Conservation (phyloP, 768 basidiomycete genomes). For the Lepiota brunneoincarnata region DNA sequence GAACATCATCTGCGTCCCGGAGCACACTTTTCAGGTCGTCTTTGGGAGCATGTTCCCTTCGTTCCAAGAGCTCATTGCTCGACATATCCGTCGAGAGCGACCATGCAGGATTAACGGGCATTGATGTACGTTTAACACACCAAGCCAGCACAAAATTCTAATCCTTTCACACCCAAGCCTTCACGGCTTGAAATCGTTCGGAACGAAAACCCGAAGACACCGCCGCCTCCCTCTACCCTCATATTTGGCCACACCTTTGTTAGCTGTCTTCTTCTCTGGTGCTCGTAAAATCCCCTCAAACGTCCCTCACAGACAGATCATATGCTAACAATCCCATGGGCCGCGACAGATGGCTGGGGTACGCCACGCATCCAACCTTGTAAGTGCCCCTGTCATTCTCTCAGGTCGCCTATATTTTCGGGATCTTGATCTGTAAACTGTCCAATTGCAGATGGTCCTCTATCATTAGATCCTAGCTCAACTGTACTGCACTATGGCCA, state of each 20-base stretch:
- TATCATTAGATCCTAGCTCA: slow-evolving; percentile 72
- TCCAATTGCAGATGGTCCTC: slow-evolving; percentile 56
- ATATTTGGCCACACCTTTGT: slow-evolving; percentile 87
- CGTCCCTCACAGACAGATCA: slow-evolving; percentile 64
- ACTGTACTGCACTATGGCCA: slow-evolving; percentile 93
- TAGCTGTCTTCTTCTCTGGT: slow-evolving; percentile 24
- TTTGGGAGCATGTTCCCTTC: slow-evolving; percentile 10
- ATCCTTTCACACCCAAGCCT: slow-evolving; percentile 35
- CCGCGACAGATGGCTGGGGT: slow-evolving; percentile 72
- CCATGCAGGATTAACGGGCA: slow-evolving; percentile 23
- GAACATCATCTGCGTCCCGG: slow-evolving; percentile 6
- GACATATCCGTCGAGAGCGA: slow-evolving; percentile 10
- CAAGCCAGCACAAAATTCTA: not conserved
- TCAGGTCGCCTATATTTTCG: not conserved
- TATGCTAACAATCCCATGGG: slow-evolving; percentile 83
- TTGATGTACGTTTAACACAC: slow-evolving; percentile 28
- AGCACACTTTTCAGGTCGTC: not conserved
- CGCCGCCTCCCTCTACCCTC: slow-evolving; percentile 65
- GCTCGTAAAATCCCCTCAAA: slow-evolving; percentile 9
- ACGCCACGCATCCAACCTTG: slow-evolving; percentile 81
- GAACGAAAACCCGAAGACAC: slow-evolving; percentile 51
- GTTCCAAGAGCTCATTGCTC: slow-evolving; percentile 14
- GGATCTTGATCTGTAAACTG: slow-evolving; percentile 8
- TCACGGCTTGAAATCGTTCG: slow-evolving; percentile 46
- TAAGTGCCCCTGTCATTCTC: slow-evolving; percentile 32